Evolutionary conservation across 2,329 filamentous ascomycete species (phyloP), one percentile per base, ranked within the genome.

Genomic region (Diaporthe citri): DNA sequence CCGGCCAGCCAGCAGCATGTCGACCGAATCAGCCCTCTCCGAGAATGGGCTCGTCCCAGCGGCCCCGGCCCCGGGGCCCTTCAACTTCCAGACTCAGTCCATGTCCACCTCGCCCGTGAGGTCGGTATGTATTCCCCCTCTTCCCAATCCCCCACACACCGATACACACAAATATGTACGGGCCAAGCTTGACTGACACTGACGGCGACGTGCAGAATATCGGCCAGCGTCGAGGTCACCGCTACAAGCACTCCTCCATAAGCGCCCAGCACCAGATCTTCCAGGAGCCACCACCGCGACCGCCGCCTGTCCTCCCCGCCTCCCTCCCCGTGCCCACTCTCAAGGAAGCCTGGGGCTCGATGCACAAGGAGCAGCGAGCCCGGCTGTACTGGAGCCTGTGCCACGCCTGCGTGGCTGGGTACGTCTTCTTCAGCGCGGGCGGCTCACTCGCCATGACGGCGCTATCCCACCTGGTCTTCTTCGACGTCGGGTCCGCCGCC

Each of bases 231-330:
- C 93, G 96, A 76, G 97, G 97, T 77, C 97, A 99, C 87, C 95
- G 97, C 83, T 99, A 99, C 89, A 98, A 98, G 82, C 96, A 98
- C 86, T 97, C 94, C 83, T 97, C 95, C 82, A 93, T 99, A 74
- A 97, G 95, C 28, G 86, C 91, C 10, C 91, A 93, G 80, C 96
- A 98, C 82, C 96, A 98, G 84, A 97, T 98, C 84, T 98, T 98
- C 84, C 94, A 97, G 79, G 95, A 98, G 82, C 97, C 97, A 9
- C 93, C 95, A 0, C 93, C 91, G 6, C 91, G 96, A 71, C 93
- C 96, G 0, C 96, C 97, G 5, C 90, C 98, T 34, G 94, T 96
- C 51, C 90, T 99, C 0, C 97, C 97, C 1, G 95, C 96, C 73
- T 97, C 96, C 43, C 90, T 99, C 0, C 97, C 97, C 0, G 93